Base-by-base conservation (phyloP, 129 eudicot genomes). In the Kitagawia praeruptora region DNA sequence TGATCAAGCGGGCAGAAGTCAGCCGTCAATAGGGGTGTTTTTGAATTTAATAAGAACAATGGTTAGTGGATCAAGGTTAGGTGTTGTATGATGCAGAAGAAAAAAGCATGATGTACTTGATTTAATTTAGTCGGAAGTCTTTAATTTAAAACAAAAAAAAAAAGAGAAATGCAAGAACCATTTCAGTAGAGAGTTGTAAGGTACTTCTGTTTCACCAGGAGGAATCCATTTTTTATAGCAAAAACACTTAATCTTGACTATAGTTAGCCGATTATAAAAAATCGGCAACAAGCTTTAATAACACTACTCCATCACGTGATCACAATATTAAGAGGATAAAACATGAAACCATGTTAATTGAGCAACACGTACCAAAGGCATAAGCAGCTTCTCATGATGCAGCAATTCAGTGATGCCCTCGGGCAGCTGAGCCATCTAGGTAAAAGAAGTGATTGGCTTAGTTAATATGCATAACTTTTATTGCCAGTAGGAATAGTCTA, bases 351-450 rank as follows among this genome's bases (percentile, higher is more conserved):
- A 15, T 73, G 76, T 73, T 11, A 8, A 44, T 23, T 4, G 21
- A 2, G 34, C 18, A 74, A 46, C 58, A 82, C 96, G 23, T 86
- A 95, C 97, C 96, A 92, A 82, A 83, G 98, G 98, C 75, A 89
- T 91, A 71, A 80, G 86, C 80, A 95, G 91, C 83, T 92, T 86
- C 79, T 92, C 96, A 81, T 95, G 98, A 74, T 92, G 92, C 86
- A 92, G 82, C 79, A 95, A 77, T 78, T 95, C 96, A 49, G 98
- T 95, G 70, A 95, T 89, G 77, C 97, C 98, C 87, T 95, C 97
- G 10, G 98, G 99, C 80, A 92, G 81, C 83, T 85, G 94, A 69
- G 99, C 97, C 97, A 95, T 95, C 97, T 95, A 75, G 5, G 92
- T 39, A 77, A 84, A 72, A 77, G 73, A 51, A 47, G 80, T 51